Evolutionary conservation across 2,329 filamentous ascomycete genomes (phyloP).

Genomic region (Onygena corvina): DNA sequence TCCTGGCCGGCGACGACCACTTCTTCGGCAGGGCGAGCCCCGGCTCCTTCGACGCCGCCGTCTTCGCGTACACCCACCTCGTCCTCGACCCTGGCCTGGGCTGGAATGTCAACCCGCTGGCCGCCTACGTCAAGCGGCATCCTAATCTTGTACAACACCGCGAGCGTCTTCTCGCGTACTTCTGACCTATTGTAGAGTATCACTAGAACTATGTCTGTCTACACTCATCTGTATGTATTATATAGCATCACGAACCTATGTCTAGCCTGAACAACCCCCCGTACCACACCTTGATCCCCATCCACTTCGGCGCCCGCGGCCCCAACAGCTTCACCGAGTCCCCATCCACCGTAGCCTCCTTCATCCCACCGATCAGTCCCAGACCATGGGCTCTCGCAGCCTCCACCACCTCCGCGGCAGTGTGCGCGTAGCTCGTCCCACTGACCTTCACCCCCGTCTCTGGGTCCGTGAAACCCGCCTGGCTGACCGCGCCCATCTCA

Average conservation of each 20-base stretch:
- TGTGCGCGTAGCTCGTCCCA: constrained; percentile 48
- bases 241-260: neutral
- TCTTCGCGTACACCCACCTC: constrained; percentile 82
- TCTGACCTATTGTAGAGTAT: no score
- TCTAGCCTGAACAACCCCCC: constrained; percentile 33
- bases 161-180: constrained; percentile 46
- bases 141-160: constrained; percentile 55
- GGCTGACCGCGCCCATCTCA: constrained; percentile 48
- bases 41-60: constrained; percentile 69
- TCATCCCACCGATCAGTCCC: constrained; percentile 31
- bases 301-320: constrained; percentile 51
- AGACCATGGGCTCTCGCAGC: constrained; percentile 40
- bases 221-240: neutral
- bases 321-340: constrained; percentile 49
- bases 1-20: constrained; percentile 48
- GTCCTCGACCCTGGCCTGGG: constrained; percentile 53
- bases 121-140: constrained; percentile 44
- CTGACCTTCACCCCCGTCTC: constrained; percentile 45
- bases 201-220: no score
- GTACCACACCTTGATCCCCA: constrained; percentile 45
- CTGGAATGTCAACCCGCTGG: constrained; percentile 54
- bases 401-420: constrained; percentile 38
- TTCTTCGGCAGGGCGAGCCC: constrained; percentile 51
- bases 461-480: constrained; percentile 50
- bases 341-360: constrained; percentile 39